Evolutionary conservation across 1,284 basidiomycete species (phyloP).

Genomic region (Jaminaea rosea): DNA sequence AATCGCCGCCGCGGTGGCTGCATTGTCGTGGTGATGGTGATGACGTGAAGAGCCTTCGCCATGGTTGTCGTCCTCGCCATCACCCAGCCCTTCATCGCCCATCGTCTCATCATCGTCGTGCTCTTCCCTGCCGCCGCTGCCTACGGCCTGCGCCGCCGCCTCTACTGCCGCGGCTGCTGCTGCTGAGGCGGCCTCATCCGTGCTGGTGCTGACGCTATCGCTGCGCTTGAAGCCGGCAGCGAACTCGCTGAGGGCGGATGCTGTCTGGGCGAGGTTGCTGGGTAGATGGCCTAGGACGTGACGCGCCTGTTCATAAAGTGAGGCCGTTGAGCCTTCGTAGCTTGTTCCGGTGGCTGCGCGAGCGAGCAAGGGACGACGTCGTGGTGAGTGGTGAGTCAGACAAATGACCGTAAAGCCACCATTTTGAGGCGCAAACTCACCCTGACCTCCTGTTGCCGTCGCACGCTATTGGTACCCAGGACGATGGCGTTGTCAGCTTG

Average conservation of each 20-base stretch:
- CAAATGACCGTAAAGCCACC: background rate
- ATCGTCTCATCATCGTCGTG: conserved; percentile 4
- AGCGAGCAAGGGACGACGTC: background rate
- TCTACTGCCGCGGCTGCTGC: conserved; percentile 7
- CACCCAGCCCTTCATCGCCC: conserved; percentile 17
- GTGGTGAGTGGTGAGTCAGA: background rate
- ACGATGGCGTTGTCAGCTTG: background rate
- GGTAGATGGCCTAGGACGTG: conserved; percentile 15
- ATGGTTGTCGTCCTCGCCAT: conserved; percentile 12
- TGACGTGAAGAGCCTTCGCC: conserved; percentile 1
- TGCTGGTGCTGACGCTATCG: conserved; percentile 1
- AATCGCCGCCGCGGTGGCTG: conserved; percentile 30
- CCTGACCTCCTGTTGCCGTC: conserved; percentile 10
- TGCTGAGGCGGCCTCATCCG: conserved; percentile 4
- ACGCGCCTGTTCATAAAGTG: background rate
- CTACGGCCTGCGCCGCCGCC: conserved; percentile 15
- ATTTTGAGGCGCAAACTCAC: background rate
- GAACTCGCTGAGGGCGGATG: conserved; percentile 33
- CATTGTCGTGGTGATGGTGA: conserved; percentile 18
- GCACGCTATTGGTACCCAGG: conserved; percentile 8
- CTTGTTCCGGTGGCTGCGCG: background rate
- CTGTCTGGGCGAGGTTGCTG: conserved; percentile 27
- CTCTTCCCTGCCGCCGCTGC: conserved; percentile 1
- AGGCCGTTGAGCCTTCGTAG: background rate
- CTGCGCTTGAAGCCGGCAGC: conserved; percentile 33